Conservation (phyloP, 148 eudicot species). For the Camellia sinensis region DNA sequence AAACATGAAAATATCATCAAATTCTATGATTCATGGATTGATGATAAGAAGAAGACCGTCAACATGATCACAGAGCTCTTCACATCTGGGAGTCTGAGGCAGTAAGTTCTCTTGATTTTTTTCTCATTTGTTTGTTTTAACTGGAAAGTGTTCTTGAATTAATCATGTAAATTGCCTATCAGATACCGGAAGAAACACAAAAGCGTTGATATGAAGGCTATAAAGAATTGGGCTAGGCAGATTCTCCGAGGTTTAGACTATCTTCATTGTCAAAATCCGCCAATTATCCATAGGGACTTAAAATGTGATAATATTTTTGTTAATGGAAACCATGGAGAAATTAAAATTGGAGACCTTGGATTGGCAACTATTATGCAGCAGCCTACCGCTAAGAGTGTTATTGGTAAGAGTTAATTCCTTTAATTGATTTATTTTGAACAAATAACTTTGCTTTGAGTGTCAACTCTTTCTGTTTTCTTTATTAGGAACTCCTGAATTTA, state of each 20-base stretch:
- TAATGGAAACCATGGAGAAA: constrained; percentile 85
- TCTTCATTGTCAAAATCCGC: constrained; percentile 82
- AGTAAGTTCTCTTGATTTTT: constrained; percentile 43
- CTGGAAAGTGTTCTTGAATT: not conserved
- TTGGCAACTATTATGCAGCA: constrained; percentile 79
- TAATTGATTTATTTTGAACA: not conserved
- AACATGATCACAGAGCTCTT: constrained; percentile 95
- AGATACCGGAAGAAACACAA: constrained; percentile 81
- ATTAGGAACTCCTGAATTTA: constrained; percentile 84
- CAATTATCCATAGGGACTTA: constrained; percentile 76
- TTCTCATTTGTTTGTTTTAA: not conserved
- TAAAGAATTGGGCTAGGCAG: constrained; percentile 94
- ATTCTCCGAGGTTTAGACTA: constrained; percentile 75
- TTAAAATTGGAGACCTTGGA: constrained; percentile 91
- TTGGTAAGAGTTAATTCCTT: constrained; percentile 43
- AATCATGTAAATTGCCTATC: constrained; percentile 7
- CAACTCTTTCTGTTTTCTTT: constrained; percentile 13
- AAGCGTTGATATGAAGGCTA: constrained; percentile 85
- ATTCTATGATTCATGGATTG: constrained; percentile 85
- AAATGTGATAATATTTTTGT: constrained; percentile 92
- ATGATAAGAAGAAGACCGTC: constrained; percentile 76
- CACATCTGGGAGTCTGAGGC: constrained; percentile 88
- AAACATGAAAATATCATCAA: constrained; percentile 80
- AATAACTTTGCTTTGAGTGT: not conserved
- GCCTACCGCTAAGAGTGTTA: constrained; percentile 73